Evolutionary conservation across 345 rosid genomes (phyloP).

Genomic region (Citrus cavaleriei): DNA sequence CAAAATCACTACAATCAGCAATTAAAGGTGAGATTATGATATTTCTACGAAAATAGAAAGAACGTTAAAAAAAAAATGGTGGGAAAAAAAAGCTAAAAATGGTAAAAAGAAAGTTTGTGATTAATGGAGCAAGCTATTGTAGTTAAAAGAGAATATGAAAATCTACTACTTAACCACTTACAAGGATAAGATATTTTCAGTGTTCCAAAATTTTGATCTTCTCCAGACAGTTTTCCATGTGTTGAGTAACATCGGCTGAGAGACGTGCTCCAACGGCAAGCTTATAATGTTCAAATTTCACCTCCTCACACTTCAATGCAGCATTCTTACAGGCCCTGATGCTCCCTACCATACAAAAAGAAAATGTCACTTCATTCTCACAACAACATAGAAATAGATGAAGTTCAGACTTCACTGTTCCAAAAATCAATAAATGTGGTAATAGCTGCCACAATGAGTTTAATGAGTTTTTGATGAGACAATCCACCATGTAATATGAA

Average conservation of each 20-base stretch:
- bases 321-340: constrained; percentile 61
- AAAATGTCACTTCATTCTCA: not conserved
- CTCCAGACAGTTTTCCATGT: constrained; percentile 58
- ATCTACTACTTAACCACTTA: not conserved
- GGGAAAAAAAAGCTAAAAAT: not conserved
- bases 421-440: not conserved
- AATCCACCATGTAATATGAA: not conserved
- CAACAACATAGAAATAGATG: not conserved
- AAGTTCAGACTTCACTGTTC: not conserved
- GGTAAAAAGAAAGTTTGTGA: not conserved
- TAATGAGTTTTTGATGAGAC: not conserved
- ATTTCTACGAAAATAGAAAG: not conserved
- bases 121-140: not conserved
- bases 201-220: constrained; percentile 61
- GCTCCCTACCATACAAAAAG: constrained; percentile 33
- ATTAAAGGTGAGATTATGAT: not conserved
- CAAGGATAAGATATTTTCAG: constrained; percentile 3
- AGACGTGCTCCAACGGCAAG: constrained; percentile 35
- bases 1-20: not conserved
- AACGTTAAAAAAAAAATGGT: not conserved
- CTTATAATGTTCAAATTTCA: constrained; percentile 66
- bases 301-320: constrained; percentile 73
- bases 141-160: not conserved
- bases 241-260: constrained; percentile 46
- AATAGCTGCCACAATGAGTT: not conserved